phyloP scores from a whole-genome alignment of 2,329 filamentous ascomycete species.

The Rachicladosporium sp. region DNA sequence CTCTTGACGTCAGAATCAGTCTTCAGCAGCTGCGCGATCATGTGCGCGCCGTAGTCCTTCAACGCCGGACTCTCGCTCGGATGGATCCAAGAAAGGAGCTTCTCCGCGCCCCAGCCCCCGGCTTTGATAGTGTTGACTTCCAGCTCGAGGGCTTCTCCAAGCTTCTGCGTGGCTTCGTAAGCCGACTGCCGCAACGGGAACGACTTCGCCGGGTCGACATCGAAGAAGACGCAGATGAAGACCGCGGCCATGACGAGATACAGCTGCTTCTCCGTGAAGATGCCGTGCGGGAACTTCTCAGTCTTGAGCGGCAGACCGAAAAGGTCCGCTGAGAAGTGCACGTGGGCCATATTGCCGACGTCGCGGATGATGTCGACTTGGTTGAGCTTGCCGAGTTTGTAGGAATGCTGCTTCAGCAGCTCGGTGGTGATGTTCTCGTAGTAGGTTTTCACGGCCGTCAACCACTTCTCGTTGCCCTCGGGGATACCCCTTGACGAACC shows the following conservation, averaged over 20 bases:
- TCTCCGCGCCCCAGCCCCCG: too few relatives aligned
- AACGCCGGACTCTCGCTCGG: conserved; percentile 26
- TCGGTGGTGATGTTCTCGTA: conserved; percentile 36
- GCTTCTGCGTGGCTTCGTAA: conserved; percentile 33
- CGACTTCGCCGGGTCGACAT: conserved; percentile 39
- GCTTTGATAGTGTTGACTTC: conserved; percentile 37
- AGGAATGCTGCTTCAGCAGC: conserved; percentile 32
- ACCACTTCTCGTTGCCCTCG: conserved; percentile 28
- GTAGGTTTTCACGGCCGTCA: conserved; percentile 33
- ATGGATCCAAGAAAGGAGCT: conserved; percentile 21
- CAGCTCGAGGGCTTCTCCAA: conserved; percentile 37
- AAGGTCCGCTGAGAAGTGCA: conserved; percentile 42
- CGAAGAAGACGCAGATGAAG: conserved; percentile 43
- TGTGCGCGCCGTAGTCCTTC: conserved; percentile 42
- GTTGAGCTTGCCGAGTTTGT: conserved; percentile 32
- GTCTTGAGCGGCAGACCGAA: conserved; percentile 47
- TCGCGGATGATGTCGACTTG: conserved; percentile 39
- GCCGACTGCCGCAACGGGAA: conserved; percentile 41
- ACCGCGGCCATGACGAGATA: conserved; percentile 42
- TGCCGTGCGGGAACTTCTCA: conserved; percentile 35
- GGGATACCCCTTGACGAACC: conserved; percentile 16
- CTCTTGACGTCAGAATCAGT: conserved; percentile 35
- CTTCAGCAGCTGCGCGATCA: conserved; percentile 42
- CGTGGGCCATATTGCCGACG: conserved; percentile 41
- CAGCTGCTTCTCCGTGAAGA: conserved; percentile 43